phyloP scores from a whole-genome alignment of 306 rosid genomes.

The Ochetophila trinervis region DNA sequence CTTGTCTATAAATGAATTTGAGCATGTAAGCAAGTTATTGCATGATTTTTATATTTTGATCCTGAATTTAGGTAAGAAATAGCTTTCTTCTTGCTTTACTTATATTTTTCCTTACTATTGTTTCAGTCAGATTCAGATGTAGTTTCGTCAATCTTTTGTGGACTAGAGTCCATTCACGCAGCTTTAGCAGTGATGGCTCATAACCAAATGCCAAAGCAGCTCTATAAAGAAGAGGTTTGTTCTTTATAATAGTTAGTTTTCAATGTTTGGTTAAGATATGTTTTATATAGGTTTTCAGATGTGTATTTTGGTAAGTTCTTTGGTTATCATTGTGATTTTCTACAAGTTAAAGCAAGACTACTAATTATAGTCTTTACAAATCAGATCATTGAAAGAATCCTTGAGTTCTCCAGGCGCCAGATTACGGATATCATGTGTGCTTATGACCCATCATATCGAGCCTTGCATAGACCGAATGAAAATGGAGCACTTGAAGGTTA shows the following conservation, averaged over 20 bases:
- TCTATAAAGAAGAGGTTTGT: conserved; percentile 89
- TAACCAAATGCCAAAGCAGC: conserved; percentile 85
- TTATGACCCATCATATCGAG: conserved; percentile 86
- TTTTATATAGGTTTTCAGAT: neutral
- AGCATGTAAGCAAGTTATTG: conserved; percentile 57
- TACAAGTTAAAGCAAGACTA: conserved; percentile 5
- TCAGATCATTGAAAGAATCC: conserved; percentile 93
- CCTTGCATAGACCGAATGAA: conserved; percentile 80
- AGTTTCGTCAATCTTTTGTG: conserved; percentile 67
- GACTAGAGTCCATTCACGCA: conserved; percentile 94
- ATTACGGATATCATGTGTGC: conserved; percentile 94
- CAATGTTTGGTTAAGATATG: conserved; percentile 1
- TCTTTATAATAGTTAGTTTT: neutral
- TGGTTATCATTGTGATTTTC: conserved; percentile 1
- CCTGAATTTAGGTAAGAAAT: neutral
- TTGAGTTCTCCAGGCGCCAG: conserved; percentile 90
- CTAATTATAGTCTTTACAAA: conserved; percentile 20
- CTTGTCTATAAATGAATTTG: conserved; percentile 76
- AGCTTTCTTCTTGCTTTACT: conserved; percentile 20
- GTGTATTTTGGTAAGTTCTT: conserved; percentile 3
- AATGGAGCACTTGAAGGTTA: conserved; percentile 72
- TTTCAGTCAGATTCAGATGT: conserved; percentile 82
- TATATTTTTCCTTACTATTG: conserved; percentile 15
- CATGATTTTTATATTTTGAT: too few species aligned
- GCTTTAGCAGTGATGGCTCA: conserved; percentile 85